Conservation (phyloP, 73 alveolate genomes). For the Paramecium biaurelia region DNA sequence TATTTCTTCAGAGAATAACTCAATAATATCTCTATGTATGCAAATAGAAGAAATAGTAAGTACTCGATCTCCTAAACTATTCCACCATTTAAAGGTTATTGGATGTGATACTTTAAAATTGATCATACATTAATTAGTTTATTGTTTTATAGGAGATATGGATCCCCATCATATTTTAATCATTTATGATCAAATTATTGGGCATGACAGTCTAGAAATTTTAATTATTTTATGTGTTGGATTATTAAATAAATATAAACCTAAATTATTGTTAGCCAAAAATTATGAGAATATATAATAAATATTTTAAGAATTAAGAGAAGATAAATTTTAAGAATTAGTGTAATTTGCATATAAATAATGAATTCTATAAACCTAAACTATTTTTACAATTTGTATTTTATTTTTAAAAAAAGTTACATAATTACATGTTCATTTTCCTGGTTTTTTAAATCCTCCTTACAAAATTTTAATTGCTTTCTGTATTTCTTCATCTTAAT, state of each 20-base stretch:
- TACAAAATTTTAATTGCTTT: neutral
- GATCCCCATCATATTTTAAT: neutral
- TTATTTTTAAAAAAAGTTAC: neutral
- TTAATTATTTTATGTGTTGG: constrained; percentile 1
- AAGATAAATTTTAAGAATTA: constrained; percentile 23
- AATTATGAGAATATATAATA: neutral
- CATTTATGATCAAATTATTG: neutral
- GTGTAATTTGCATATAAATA: neutral
- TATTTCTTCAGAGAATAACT: neutral
- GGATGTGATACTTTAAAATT: neutral
- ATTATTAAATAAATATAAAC: neutral
- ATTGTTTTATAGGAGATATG: constrained; percentile 6
- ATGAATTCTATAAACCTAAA: neutral
- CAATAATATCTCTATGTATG: neutral
- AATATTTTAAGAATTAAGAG: neutral
- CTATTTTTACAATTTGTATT: neutral
- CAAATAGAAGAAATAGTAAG: neutral
- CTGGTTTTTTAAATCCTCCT: neutral
- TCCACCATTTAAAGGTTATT: neutral
- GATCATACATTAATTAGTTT: neutral
- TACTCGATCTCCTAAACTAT: neutral
- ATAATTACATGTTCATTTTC: neutral
- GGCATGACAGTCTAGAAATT: constrained; percentile 16
- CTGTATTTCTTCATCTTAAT: neutral
- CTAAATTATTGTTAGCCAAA: constrained; percentile 19